These are phyloP conservation scores for Dichotomocladium elegans DNA, from an alignment of 371 early-diverging fungal genomes.

Conservation along the genomic window DNA sequence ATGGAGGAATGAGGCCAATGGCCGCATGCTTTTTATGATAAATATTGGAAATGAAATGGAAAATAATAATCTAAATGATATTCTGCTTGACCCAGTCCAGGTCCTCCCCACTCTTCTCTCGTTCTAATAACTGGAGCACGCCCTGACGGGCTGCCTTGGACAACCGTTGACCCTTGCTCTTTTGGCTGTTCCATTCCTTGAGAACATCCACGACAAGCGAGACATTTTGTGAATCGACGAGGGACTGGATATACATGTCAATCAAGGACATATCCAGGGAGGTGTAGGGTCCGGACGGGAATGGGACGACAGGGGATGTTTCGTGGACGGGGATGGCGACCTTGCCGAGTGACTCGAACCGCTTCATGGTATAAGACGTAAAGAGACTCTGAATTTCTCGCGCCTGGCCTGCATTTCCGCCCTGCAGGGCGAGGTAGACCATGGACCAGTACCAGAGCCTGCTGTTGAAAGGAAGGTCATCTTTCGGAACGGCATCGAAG, in stretches of 20 bases:
- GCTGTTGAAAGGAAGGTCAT: slow-evolving; percentile 7
- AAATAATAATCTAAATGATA: too few relatives aligned
- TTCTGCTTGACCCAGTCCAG: too few relatives aligned
- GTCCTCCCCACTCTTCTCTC: too few relatives aligned
- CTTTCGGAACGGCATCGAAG: slow-evolving; percentile 12
- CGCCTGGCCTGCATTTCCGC: neutral
- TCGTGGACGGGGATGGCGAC: slow-evolving; percentile 42
- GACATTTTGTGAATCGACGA: slow-evolving; percentile 36
- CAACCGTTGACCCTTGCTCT: neutral
- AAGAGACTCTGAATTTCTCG: slow-evolving; percentile 24
- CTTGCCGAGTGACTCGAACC: slow-evolving; percentile 32
- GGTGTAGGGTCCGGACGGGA: slow-evolving; percentile 44
- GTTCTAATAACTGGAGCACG: too few relatives aligned
- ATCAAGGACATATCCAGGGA: slow-evolving; percentile 36
- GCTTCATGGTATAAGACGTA: slow-evolving; percentile 38
- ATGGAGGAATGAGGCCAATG: too few relatives aligned
- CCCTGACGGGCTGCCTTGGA: too few relatives aligned
- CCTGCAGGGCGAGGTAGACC: slow-evolving; percentile 4
- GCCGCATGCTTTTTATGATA: too few relatives aligned
- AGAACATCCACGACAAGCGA: slow-evolving; percentile 40
- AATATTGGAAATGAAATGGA: too few relatives aligned
- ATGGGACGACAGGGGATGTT: slow-evolving; percentile 24
- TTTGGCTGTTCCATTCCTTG: slow-evolving; percentile 24
- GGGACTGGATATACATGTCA: slow-evolving; percentile 28
- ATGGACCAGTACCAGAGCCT: slow-evolving; percentile 16